Percentiles rank a stretch among this genome's conserved stretches.
Conservation (phyloP, 106 monocot species). For the Dendrobium nobile region DNA sequence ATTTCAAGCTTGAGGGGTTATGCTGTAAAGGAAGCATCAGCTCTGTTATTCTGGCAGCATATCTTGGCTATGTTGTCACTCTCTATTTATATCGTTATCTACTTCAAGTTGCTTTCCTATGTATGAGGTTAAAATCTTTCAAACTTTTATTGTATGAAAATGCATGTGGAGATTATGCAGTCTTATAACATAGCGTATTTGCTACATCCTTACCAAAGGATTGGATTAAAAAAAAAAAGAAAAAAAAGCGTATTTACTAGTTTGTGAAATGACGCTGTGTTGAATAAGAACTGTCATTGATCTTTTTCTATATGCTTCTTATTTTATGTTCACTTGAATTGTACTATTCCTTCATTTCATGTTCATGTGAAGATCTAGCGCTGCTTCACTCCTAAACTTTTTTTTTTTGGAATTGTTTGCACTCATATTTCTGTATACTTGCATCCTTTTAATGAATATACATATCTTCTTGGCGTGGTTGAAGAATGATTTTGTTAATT, state of each 20-base stretch:
- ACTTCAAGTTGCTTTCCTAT: constrained; percentile 76
- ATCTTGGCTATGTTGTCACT: constrained; percentile 73
- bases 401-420: not conserved
- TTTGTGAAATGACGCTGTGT: not conserved
- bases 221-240: too few relatives aligned
- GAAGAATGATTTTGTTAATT: not conserved
- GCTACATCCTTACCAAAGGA: too few relatives aligned
- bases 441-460: not conserved
- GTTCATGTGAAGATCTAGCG: not conserved
- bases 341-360: too few relatives aligned
- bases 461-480: not conserved
- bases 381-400: not conserved
- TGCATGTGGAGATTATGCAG: not conserved
- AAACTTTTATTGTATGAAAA: not conserved
- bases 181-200: not conserved
- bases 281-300: not conserved
- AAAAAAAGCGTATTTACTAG: not conserved
- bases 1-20: constrained; percentile 87
- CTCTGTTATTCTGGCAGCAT: constrained; percentile 95
- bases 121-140: constrained; percentile 28
- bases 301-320: not conserved
- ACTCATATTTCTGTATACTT: too few relatives aligned
- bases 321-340: too few relatives aligned
- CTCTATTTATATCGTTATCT: constrained; percentile 71
- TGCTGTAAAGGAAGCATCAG: constrained; percentile 83